Evolutionary conservation across 129 eudicot species (phyloP), one percentile per base, ranked within the genome.

Genomic region (Flaveria robusta): DNA sequence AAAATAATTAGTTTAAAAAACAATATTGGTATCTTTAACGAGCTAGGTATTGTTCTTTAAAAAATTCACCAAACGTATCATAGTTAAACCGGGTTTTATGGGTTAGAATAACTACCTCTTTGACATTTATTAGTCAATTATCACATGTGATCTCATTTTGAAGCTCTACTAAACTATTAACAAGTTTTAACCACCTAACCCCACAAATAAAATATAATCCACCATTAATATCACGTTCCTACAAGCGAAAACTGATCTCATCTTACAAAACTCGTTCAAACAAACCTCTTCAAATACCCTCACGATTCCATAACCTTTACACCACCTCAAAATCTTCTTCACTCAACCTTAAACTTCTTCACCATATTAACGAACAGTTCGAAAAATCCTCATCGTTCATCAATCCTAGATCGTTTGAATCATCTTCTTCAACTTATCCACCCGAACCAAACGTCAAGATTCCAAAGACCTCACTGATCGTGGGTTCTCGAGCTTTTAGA

Each of bases 51-150:
- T 31, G 37, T 31, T 31, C 7, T 31, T 31, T 31, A 31, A 31
- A 31, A 31, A 31, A 31, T 5, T 31, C 37, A 74, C 55, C 72
- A 67, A 23, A 29, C 29, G 2, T 75, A 77, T 15, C 66, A 34
- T 34, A 34, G 5, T 90, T 14, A 82, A 87, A 51, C 92, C 91
- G 5, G 46, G 90, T 46, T 76, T 88, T 5, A 63, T 60, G 66
- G 39, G 66, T 60, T 13, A 23, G 39, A 60, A 27, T 27, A 62
- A 27, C 10, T 7, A 31, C 20, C 11, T 27, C 39, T 12, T 62
- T 62, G 0, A 14, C 7, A 62, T 62, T 62, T 62, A 29, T 26
- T 29, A 29, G 19, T 62, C 42, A 27, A 11, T 24, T 8, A 27
- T 27, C 29, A 27, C 68, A 63, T 63, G 68, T 63, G 68, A 29